Evolutionary conservation across 2,329 filamentous ascomycete genomes (phyloP).

Genomic region (Fragosphaeria purpurea): DNA sequence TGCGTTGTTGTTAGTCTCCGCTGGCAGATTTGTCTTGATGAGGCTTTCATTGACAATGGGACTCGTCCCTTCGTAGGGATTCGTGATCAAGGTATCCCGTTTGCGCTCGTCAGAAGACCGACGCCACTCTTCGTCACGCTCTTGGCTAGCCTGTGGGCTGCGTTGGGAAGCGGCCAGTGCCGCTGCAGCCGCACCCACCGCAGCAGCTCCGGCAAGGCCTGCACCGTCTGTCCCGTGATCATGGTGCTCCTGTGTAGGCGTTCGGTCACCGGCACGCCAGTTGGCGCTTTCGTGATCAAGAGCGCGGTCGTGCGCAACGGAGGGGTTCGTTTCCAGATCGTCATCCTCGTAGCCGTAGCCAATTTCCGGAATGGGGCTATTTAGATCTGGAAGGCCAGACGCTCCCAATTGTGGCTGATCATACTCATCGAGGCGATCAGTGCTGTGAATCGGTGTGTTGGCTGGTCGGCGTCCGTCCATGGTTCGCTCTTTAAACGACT

Average conservation of each 20-base stretch:
- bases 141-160: slow-evolving; percentile 44
- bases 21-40: slow-evolving; percentile 17
- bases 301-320: slow-evolving; percentile 61
- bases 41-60: slow-evolving; percentile 47
- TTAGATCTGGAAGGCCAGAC: slow-evolving; percentile 57
- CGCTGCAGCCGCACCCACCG: slow-evolving; percentile 42
- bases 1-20: slow-evolving; percentile 16
- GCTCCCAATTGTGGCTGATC: slow-evolving; percentile 51
- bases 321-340: slow-evolving; percentile 68
- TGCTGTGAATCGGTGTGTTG: slow-evolving; percentile 47
- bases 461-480: slow-evolving; percentile 43
- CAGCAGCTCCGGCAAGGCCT: slow-evolving; percentile 40
- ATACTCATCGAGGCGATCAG: slow-evolving; percentile 44
- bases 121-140: slow-evolving; percentile 56
- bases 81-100: slow-evolving; percentile 56
- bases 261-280: slow-evolving; percentile 21
- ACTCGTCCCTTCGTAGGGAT: slow-evolving; percentile 56
- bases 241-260: slow-evolving; percentile 25
- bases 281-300: slow-evolving; percentile 33
- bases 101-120: slow-evolving; percentile 53
- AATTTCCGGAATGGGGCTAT: slow-evolving; percentile 68
- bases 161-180: slow-evolving; percentile 36
- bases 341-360: slow-evolving; percentile 58
- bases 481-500: slow-evolving; percentile 57
- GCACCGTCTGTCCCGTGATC: slow-evolving; percentile 32